Evolutionary conservation across 805 yeast genomes (phyloP), one percentile per base, ranked within the genome.

Genomic region (Lachancea kluyveri): DNA sequence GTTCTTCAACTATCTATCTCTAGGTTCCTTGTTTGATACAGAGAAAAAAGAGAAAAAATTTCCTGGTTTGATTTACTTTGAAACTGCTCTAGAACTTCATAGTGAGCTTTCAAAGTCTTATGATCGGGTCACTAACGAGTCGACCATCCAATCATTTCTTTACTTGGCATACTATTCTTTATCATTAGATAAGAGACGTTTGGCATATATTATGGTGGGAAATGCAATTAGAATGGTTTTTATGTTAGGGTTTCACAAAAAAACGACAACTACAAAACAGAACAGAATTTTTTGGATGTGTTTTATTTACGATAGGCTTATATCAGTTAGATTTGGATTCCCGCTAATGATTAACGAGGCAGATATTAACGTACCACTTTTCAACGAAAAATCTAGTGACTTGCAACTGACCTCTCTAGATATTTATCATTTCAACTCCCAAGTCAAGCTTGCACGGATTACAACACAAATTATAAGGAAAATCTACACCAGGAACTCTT

Each of bases 221-320:
- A 37, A 28, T 21, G 48, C 48, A 14, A 38, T 42, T 19, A 33
- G 46, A 21, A 37, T 36, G 28, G 29, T 31, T 24, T 37, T 37
- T 14, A 31, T 43, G 4, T 24, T 44, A 12, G 46, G 46, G 9
- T 27, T 27, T 16, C 48, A 44, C 23, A 42, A 35, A 21, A 30
- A 21, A n/a, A 30, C 37, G 18, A n/a, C 24, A 3, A 27, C 30
- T 7, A 21, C 30, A 12, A 28, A 18, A 10, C 30, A 42, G 14
- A 42, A 42, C 19, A 37, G 48, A 16, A 31, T 40, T 3, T 44
- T 44, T 24, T 44, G 48, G 48, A 37, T 44, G 4, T 44, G 48
- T 30, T 44, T 37, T 25, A 32, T 44, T 5, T 42, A 44, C 24
- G 48, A 44, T 21, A 33, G 48, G 14, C 26, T 44, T 12, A 35